A percentile compares a stretch with the other conserved stretches of the same genome.
These are phyloP conservation scores for Phytophthora constricta DNA, from an alignment of 352 stramenopile species.

Conservation along the genomic window DNA sequence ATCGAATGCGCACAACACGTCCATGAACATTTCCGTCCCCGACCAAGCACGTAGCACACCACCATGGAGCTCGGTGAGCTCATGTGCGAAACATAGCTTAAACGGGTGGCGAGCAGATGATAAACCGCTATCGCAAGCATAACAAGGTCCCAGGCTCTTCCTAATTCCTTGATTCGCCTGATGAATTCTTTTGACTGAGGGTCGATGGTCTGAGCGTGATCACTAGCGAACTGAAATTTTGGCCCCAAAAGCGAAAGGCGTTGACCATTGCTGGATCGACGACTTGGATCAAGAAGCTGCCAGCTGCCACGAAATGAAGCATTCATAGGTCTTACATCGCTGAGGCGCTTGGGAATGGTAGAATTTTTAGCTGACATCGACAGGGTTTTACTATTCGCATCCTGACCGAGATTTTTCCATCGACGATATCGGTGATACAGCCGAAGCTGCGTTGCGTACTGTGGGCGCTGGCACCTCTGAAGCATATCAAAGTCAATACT, in stretches of 20 bases:
- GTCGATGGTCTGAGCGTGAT: conserved; percentile 19
- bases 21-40: conserved; percentile 57
- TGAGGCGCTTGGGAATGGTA: not conserved
- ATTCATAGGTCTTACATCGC: not conserved
- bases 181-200: conserved; percentile 47
- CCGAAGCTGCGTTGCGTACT: conserved; percentile 57
- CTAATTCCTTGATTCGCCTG: conserved; percentile 42
- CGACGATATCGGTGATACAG: conserved; percentile 49
- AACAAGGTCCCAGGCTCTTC: conserved; percentile 56
- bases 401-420: conserved; percentile 34
- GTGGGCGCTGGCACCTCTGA: conserved; percentile 61
- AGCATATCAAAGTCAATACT: conserved; percentile 69
- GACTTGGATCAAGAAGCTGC: conserved; percentile 13
- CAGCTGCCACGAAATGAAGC: conserved; percentile 18
- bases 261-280: conserved; percentile 16
- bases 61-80: conserved; percentile 39
- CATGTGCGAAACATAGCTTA: conserved; percentile 65
- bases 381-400: not conserved
- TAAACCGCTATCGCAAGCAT: conserved; percentile 61
- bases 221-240: conserved; percentile 23
- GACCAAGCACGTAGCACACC: conserved; percentile 46
- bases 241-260: conserved; percentile 1
- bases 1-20: conserved; percentile 54
- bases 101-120: conserved; percentile 47
- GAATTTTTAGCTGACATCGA: not conserved